These are phyloP conservation scores for Phlegmacium glaucopus DNA, from an alignment of 768 basidiomycete genomes.

Conservation along the genomic window DNA sequence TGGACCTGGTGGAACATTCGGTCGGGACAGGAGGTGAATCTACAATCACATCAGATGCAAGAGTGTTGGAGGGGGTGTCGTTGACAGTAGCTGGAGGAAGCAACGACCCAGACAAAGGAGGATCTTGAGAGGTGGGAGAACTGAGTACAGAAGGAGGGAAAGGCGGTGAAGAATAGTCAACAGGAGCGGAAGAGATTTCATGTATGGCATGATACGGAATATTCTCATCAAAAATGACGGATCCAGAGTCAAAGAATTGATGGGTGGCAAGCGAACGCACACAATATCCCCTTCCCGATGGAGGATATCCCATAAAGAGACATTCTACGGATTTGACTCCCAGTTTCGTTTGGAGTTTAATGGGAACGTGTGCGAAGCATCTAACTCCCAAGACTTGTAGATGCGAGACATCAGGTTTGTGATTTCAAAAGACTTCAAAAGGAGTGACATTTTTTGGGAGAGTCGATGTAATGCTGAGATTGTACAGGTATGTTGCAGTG, in stretches of 20 bases:
- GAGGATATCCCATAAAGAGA: slow-evolving; percentile 13
- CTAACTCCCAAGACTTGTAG: slow-evolving; percentile 3
- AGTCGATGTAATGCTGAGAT: neutral
- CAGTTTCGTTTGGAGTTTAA: slow-evolving; percentile 7
- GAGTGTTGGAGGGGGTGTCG: too few species aligned
- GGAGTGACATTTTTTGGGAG: slow-evolving; percentile 7
- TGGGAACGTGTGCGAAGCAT: slow-evolving; percentile 7
- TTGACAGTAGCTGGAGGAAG: too few species aligned
- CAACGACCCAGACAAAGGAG: too few species aligned
- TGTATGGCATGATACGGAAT: slow-evolving; percentile 9
- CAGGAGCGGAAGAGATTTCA: neutral
- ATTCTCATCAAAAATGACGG: slow-evolving; percentile 13
- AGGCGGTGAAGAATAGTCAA: slow-evolving; percentile 7
- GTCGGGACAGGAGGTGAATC: too few species aligned
- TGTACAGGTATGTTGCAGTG: neutral
- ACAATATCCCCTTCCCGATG: slow-evolving; percentile 2
- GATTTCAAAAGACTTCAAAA: neutral
- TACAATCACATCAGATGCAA: too few species aligned
- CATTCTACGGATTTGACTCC: slow-evolving; percentile 10
- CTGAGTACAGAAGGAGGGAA: neutral
- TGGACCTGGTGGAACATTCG: too few species aligned
- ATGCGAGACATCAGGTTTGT: slow-evolving; percentile 1
- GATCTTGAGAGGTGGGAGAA: too few species aligned
- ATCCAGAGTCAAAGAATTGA: slow-evolving; percentile 10
- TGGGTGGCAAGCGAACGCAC: slow-evolving; percentile 5